Conservation (phyloP, 805 yeast species). For the Metschnikowia bowlesiae region DNA sequence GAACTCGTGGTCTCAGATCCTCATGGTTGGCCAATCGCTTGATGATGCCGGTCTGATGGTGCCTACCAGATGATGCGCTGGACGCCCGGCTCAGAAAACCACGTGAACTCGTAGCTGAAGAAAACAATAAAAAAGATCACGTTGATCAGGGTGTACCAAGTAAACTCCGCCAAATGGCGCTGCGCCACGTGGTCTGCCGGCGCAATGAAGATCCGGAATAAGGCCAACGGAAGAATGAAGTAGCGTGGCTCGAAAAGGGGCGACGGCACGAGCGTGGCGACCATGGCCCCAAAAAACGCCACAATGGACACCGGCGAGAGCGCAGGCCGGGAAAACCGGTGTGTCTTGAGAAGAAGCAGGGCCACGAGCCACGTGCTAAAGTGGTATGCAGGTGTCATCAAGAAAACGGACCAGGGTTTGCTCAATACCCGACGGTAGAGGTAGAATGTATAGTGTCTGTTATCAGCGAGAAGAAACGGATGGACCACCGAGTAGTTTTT, state of each 20-base stretch:
- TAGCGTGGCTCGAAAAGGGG: constrained; percentile 95
- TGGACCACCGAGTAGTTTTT: constrained; percentile 69
- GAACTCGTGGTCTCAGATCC: too few species aligned
- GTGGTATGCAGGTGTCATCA: constrained; percentile 67
- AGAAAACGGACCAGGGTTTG: constrained; percentile 42
- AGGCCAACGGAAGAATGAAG: constrained; percentile 72
- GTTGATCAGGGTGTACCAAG: constrained; percentile 60
- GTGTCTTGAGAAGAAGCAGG: constrained; percentile 1
- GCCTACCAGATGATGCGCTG: constrained; percentile 87
- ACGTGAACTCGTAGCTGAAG: constrained; percentile 55
- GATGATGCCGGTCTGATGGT: too few species aligned
- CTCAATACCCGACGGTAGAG: constrained; percentile 65
- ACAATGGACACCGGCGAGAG: constrained; percentile 38
- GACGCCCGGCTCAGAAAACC: constrained; percentile 57
- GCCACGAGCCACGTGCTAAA: constrained; percentile 40
- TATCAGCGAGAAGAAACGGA: constrained; percentile 90
- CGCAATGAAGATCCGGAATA: constrained; percentile 60
- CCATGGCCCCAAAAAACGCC: constrained; percentile 48
- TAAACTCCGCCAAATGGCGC: constrained; percentile 45
- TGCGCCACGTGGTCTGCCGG: constrained; percentile 14
- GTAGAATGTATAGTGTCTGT: constrained; percentile 90
- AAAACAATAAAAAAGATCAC: constrained; percentile 52
- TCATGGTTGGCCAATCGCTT: too few species aligned
- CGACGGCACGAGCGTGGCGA: constrained; percentile 72
- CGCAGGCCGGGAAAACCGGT: constrained; percentile 6